Base-by-base conservation (phyloP, 2,329 filamentous ascomycete genomes). In the Madurella fahalii region DNA sequence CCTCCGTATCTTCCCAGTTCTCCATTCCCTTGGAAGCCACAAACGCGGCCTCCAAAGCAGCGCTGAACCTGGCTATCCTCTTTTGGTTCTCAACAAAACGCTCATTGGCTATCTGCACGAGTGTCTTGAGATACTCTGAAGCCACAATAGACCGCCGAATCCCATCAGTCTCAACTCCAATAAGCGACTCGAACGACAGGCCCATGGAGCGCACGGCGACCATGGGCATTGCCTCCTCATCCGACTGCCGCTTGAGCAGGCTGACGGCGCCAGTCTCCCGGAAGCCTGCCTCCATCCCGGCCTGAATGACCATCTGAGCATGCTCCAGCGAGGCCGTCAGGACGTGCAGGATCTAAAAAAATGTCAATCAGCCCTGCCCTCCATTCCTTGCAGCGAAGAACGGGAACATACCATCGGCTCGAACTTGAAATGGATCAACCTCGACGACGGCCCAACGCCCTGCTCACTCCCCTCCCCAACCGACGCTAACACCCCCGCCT, bases 221-320 rank as follows among this genome's bases (percentile, higher is more conserved):
- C 69, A 96, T 88, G 2, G 90, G 90, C 16, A 68, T 79, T 0
- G 69, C 58, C 2, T 72, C 69, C 16, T 71, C 69, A 12, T 69
- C 68, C 2, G 63, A 51, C 16, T 30, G 47, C 25, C 47, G 51
- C 1, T 67, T 63, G 1, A 71, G 69, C 45, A 90, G 68, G 64
- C 86, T 89, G 54, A 95, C 79, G 47, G 93, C 86, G 16, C 93
- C 93, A 56, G 88, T 94, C 72, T 97, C 93, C 13, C 93, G 85
- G 68, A 96, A 96, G 0, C 93, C 93, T 4, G 90, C 87, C 63
- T 85, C 82, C 9, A 93, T 77, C 1, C 89, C 92, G 43, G 88
- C 89, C 11, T 84, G 79, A 13, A 96, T 79, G 16, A 95, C 77
- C 9, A 81, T 76, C 61, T 95, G 87, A 4, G 93, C 90, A 63